A percentile compares a stretch with the other conserved stretches of the same genome.
Conservation (phyloP, 805 yeast genomes). For the Wickerhamomyces queroliae region DNA sequence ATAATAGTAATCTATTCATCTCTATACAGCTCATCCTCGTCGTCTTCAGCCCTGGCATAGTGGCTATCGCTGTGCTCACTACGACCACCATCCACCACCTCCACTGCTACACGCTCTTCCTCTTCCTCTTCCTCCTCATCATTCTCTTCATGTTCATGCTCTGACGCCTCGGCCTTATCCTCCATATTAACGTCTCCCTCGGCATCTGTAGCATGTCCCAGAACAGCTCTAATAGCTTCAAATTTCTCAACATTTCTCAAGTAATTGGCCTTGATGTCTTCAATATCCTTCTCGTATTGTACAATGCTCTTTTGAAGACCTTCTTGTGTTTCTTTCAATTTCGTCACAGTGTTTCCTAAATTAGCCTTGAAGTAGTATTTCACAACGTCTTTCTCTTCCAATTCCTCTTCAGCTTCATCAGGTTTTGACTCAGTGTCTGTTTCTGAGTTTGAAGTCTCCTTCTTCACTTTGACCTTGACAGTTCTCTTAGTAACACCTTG, state of each 20-base stretch:
- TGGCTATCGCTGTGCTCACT: no score
- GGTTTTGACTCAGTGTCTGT: not conserved
- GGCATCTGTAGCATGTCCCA: conserved; percentile 1
- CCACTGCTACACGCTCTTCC: not conserved
- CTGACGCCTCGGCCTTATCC: no score
- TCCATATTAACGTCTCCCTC: not conserved
- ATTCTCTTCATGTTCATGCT: not conserved
- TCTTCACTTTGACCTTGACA: not conserved
- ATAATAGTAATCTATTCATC: not conserved
- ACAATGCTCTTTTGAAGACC: conserved; percentile 1
- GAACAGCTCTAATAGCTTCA: conserved; percentile 4
- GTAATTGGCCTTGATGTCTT: conserved; percentile 3
- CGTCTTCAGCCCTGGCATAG: no score
- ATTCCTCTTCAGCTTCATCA: not conserved
- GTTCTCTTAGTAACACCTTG: not conserved
- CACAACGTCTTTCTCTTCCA: not conserved
- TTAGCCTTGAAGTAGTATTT: conserved; percentile 2
- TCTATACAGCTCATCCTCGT: not conserved
- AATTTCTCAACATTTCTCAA: conserved; percentile 4
- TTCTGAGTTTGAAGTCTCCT: not conserved
- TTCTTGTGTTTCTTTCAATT: conserved; percentile 1
- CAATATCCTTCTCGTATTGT: conserved; percentile 5
- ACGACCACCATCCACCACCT: not conserved
- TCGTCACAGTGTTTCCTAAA: not conserved
- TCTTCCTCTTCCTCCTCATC: not conserved